A percentile compares a stretch with the other conserved stretches of the same genome.
phyloP scores from a whole-genome alignment of 805 yeast genomes.

The Blastobotrys parvus region DNA sequence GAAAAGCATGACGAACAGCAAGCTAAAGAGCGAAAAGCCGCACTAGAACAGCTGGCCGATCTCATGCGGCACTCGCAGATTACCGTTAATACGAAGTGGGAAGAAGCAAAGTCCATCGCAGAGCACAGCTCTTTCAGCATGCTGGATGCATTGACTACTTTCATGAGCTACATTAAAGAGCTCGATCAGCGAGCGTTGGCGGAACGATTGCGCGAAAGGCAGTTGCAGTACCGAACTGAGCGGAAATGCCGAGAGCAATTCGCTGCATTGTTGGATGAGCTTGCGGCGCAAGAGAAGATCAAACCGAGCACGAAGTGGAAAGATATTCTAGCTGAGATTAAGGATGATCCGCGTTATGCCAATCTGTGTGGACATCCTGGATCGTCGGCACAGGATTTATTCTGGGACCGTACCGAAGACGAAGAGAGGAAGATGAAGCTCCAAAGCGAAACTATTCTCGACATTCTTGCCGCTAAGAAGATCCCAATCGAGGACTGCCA shows the following conservation, averaged over 20 bases:
- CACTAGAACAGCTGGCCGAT: conserved; percentile 19
- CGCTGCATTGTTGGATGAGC: conserved; percentile 36
- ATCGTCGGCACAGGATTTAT: conserved; percentile 67
- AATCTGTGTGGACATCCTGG: conserved; percentile 68
- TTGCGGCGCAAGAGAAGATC: conserved; percentile 28
- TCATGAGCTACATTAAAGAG: conserved; percentile 31
- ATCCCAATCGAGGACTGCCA: conserved; percentile 23
- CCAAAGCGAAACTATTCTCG: conserved; percentile 52
- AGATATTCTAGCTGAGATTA: conserved; percentile 43
- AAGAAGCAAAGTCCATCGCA: conserved; percentile 25
- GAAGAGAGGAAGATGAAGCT: conserved; percentile 47
- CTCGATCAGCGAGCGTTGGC: conserved; percentile 25
- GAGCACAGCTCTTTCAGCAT: conserved; percentile 15
- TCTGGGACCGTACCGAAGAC: conserved; percentile 64
- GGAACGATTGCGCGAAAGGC: conserved; percentile 24
- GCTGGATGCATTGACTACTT: conserved; percentile 42
- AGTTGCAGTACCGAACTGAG: conserved; percentile 45
- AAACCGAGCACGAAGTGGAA: conserved; percentile 51
- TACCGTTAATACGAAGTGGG: conserved; percentile 32
- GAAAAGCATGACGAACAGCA: conserved; percentile 21
- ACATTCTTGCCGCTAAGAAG: conserved; percentile 35
- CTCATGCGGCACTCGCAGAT: conserved; percentile 11
- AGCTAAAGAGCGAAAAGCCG: conserved; percentile 11
- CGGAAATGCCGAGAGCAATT: conserved; percentile 59
- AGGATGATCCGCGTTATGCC: conserved; percentile 48